Evolutionary conservation across 1,139 yeast species (phyloP).

Genomic region (Torulaspora globosa): DNA sequence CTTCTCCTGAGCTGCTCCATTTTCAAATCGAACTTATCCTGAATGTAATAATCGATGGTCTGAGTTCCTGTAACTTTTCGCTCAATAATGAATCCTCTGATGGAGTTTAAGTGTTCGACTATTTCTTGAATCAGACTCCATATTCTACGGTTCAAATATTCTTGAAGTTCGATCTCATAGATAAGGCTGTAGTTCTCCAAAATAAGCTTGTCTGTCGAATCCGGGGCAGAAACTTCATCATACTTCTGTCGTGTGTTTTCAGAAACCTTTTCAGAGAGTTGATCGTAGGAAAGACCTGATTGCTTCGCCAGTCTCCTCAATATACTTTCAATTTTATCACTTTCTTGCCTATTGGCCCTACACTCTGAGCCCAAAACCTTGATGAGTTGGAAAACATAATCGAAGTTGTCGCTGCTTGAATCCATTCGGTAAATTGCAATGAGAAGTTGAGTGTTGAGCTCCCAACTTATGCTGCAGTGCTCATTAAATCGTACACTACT

Average conservation of each 20-base stretch:
- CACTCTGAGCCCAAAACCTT: conserved; percentile 21
- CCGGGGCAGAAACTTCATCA: conserved; percentile 12
- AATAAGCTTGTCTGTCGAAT: conserved; percentile 22
- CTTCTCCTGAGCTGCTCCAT: conserved; percentile 20
- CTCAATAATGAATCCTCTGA: conserved; percentile 32
- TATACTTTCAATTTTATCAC: conserved; percentile 28
- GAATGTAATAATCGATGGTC: conserved; percentile 9
- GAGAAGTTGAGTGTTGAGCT: not conserved
- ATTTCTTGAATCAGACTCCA: conserved; percentile 28
- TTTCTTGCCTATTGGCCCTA: conserved; percentile 18
- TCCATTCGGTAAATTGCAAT: conserved; percentile 9
- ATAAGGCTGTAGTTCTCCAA: conserved; percentile 30
- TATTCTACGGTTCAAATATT: conserved; percentile 30
- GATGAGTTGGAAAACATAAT: conserved; percentile 18
- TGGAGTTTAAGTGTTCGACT: conserved; percentile 30
- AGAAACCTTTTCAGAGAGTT: conserved; percentile 19
- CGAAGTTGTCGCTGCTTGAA: conserved; percentile 15
- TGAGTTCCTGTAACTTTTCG: conserved; percentile 22
- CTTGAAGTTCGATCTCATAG: conserved; percentile 33
- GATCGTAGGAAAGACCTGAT: conserved; percentile 29
- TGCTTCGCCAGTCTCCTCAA: conserved; percentile 34
- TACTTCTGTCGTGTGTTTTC: conserved; percentile 16
- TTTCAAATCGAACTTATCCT: conserved; percentile 10
- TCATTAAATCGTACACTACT: no score
- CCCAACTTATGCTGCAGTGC: not conserved